Percentiles rank a stretch among this genome's conserved stretches.
Evolutionary conservation across 768 basidiomycete species (phyloP).

Genomic region (Kwoniella sp.): DNA sequence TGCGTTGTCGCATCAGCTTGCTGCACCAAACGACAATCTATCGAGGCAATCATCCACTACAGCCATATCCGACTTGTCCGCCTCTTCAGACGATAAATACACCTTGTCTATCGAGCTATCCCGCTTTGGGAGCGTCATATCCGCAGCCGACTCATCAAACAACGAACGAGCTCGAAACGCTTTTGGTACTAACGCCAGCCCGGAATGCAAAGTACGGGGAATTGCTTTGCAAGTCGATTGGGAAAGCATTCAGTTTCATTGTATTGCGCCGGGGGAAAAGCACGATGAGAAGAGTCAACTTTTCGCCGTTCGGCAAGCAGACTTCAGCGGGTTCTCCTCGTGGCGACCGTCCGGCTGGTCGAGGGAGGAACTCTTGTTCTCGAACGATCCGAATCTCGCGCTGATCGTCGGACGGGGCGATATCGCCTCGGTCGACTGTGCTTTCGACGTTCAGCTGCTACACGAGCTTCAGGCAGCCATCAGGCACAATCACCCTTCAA

Average conservation of each 20-base stretch:
- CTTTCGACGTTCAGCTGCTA: conserved; percentile 41
- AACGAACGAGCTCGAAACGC: conserved; percentile 44
- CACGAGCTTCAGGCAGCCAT: conserved; percentile 36
- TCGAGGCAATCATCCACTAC: conserved; percentile 19
- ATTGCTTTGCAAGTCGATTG: conserved; percentile 32
- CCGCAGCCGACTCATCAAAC: conserved; percentile 46
- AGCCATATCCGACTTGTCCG: conserved; percentile 30
- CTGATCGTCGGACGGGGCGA: conserved; percentile 29
- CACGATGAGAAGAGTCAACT: conserved; percentile 32
- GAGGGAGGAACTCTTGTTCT: conserved; percentile 47
- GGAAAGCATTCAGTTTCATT: conserved; percentile 32
- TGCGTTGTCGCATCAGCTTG: conserved; percentile 30
- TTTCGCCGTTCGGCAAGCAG: conserved; percentile 32
- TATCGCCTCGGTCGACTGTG: conserved; percentile 38
- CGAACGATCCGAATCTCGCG: conserved; percentile 44
- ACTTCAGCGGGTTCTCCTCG: conserved; percentile 37
- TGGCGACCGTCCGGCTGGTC: conserved; percentile 49
- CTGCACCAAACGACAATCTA: background rate
- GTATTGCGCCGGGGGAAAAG: conserved; percentile 34
- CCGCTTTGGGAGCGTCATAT: conserved; percentile 19
- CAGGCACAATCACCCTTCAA: conserved; percentile 14
- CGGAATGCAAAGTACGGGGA: conserved; percentile 38
- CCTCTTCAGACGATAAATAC: conserved; percentile 23
- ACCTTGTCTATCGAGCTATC: conserved; percentile 33
- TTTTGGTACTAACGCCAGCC: conserved; percentile 40